Base-by-base conservation (phyloP, 192 early-diverging fungal genomes). In the Coemansia sp. region DNA sequence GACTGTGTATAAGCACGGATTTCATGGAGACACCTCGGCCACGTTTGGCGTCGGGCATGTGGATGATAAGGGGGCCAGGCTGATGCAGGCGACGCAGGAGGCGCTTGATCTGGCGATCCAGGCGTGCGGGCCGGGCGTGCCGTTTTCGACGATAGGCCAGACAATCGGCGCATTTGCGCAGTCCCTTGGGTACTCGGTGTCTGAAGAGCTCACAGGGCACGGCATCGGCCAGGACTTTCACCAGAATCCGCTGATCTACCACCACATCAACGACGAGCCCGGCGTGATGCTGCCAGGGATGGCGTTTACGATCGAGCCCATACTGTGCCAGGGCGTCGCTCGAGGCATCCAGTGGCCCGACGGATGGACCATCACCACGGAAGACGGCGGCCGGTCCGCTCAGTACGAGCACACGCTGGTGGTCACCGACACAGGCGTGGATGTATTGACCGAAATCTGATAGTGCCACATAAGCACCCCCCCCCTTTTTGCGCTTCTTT, bases 261-360 rank as follows among this genome's bases (percentile, higher is more conserved):
- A 94, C 58, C 89, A 89, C 75, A 55, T 65, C 74, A 94, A 92
- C 65, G 79, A 88, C 24, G 86, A 85, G 52, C 82, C 86, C 1
- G 90, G 86, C 13, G 56, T 65, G 1, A 91, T 96, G 91, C 69
- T 72, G 53, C 68, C 85, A 7, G 89, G 90, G 0, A 94, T 92
- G 88, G 81, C 85, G 19, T 96, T 96, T 62, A 96, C 94, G 18
- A 90, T 96, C 57, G 92, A 96, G 72, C 92, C 92, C 0, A 87
- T 91, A 56, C 75, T 93, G 60, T 90, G 88, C 64, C 92, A 96
- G 68, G 92, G 93, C 20, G 67, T 64, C n/a, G 68, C 87, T 6
- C 74, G 66, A 1, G 87, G 85, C 25, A 62, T 92, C 23, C 83
- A 83, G 72, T 93, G 91, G 91, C 90, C 89, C n/a, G 94, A 93